Percentiles rank a stretch among this genome's conserved stretches.
phyloP scores from a whole-genome alignment of 2,329 filamentous ascomycete genomes.

The Aspergillus hortae region DNA sequence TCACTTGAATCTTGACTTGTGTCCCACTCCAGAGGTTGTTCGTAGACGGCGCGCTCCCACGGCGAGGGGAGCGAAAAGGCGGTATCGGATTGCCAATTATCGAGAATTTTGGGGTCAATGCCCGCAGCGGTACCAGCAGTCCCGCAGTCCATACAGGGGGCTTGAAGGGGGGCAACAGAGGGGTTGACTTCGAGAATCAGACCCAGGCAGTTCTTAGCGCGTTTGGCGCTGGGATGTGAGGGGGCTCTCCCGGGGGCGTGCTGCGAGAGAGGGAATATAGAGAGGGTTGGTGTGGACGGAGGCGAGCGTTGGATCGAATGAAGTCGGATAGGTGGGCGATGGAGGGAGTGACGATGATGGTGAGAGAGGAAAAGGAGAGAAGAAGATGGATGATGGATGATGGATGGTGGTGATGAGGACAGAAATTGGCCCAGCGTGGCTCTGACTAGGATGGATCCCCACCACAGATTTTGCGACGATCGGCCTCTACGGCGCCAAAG shows the following conservation, averaged over 20 bases:
- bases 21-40: constrained; percentile 37
- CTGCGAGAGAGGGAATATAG: neutral
- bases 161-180: constrained; percentile 5
- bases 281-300: neutral
- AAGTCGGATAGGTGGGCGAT: neutral
- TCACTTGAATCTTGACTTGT: constrained; percentile 38
- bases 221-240: constrained; percentile 1
- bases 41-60: constrained; percentile 35
- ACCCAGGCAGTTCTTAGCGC: constrained; percentile 1
- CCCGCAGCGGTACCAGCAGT: constrained; percentile 35
- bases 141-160: constrained; percentile 37
- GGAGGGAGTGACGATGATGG: neutral
- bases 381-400: constrained; percentile 3
- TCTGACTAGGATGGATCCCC: constrained; percentile 18
- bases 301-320: neutral
- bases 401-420: constrained; percentile 8
- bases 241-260: constrained; percentile 1
- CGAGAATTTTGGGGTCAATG: constrained; percentile 41
- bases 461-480: constrained; percentile 25
- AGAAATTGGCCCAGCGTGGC: constrained; percentile 12
- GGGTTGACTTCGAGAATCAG: constrained; percentile 11
- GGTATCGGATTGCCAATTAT: constrained; percentile 37
- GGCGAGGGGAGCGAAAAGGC: constrained; percentile 29
- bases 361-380: neutral
- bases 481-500: constrained; percentile 16